These are phyloP conservation scores for Fonsecaea multimorphosa DNA, from an alignment of 2,329 filamentous ascomycete genomes.

Conservation along the genomic window DNA sequence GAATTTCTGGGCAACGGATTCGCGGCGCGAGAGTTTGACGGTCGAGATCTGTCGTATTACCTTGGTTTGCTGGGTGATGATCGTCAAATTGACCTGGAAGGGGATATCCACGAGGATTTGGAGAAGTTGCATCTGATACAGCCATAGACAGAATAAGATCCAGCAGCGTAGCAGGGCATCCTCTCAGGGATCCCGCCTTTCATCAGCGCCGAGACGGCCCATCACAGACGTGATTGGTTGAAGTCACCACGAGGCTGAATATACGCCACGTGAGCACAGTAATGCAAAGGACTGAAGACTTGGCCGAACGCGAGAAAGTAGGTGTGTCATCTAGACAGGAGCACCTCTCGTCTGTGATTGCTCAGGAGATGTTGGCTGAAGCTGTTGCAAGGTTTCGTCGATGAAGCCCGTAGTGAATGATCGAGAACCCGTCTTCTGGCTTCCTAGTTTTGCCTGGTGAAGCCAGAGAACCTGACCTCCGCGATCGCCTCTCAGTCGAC, in stretches of 20 bases:
- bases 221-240: not conserved
- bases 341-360: too few relatives aligned
- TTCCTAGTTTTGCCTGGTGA: too few relatives aligned
- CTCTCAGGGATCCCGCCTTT: not conserved
- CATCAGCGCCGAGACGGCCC: not conserved
- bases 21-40: constrained; percentile 51
- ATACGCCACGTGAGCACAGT: not conserved
- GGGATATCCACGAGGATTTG: not conserved
- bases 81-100: constrained; percentile 4
- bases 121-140: not conserved
- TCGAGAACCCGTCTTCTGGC: too few relatives aligned
- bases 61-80: constrained; percentile 41
- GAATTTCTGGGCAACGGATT: constrained; percentile 40
- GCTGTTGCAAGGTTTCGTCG: too few relatives aligned
- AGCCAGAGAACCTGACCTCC: too few relatives aligned
- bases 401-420: too few relatives aligned
- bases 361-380: too few relatives aligned
- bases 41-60: constrained; percentile 56
- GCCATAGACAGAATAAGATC: not conserved
- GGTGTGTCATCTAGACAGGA: too few relatives aligned
- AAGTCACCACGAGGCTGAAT: not conserved
- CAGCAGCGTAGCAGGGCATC: not conserved
- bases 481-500: too few relatives aligned
- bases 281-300: too few relatives aligned
- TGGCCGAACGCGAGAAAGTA: too few relatives aligned